These are phyloP conservation scores for Incumbomyces delicatus DNA, from an alignment of 2,329 filamentous ascomycete species.

Conservation along the genomic window DNA sequence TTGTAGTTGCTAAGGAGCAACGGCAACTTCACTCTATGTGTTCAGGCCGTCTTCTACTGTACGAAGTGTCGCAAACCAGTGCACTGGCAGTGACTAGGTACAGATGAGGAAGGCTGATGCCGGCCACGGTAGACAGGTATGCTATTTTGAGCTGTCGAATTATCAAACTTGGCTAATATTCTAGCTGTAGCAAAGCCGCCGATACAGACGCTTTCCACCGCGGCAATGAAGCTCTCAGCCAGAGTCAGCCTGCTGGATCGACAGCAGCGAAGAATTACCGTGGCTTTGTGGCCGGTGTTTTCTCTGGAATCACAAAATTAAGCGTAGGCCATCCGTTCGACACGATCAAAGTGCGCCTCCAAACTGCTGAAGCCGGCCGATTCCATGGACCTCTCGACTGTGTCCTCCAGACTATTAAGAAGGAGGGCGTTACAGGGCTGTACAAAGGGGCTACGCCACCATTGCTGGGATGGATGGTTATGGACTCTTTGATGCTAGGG, in stretches of 20 bases:
- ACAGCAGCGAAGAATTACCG: slow-evolving; percentile 55
- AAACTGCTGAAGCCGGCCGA: slow-evolving; percentile 66
- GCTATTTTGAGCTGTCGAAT: not conserved
- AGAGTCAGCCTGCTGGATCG: slow-evolving; percentile 7
- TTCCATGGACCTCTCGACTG: slow-evolving; percentile 85
- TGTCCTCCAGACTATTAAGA: slow-evolving; percentile 68
- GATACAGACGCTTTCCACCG: not conserved
- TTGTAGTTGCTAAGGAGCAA: too few species aligned
- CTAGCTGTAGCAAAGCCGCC: not conserved
- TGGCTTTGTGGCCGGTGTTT: slow-evolving; percentile 95
- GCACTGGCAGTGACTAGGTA: too few species aligned
- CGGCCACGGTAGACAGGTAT: slow-evolving; percentile 6
- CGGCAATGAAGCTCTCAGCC: slow-evolving; percentile 8
- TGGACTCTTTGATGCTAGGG: slow-evolving; percentile 88
- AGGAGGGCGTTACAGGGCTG: slow-evolving; percentile 73
- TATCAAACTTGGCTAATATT: too few species aligned
- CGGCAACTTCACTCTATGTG: too few species aligned
- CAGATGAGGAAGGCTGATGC: slow-evolving; percentile 2
- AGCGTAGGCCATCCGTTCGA: slow-evolving; percentile 58
- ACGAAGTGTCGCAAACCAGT: too few species aligned
- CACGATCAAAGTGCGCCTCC: slow-evolving; percentile 90
- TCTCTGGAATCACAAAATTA: slow-evolving; percentile 86
- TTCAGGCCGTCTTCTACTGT: too few species aligned
- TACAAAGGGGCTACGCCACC: slow-evolving; percentile 95
- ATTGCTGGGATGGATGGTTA: slow-evolving; percentile 95